phyloP scores from a whole-genome alignment of 2,329 filamentous ascomycete genomes.

The Beauveria medogensis region DNA sequence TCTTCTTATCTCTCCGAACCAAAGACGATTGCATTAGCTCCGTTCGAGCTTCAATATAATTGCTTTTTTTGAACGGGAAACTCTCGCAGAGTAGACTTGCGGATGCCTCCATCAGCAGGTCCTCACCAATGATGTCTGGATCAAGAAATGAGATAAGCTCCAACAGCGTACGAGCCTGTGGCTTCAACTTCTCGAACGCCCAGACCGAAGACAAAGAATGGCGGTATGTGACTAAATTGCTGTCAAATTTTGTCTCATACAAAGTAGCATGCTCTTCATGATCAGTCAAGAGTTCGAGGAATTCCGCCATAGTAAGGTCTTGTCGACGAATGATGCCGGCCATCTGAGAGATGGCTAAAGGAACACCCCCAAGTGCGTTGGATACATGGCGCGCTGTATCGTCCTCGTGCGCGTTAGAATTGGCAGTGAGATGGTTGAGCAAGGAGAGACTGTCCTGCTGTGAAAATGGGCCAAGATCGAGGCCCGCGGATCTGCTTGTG shows the following conservation, averaged over 20 bases:
- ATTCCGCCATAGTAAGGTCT: no score
- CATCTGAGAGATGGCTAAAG: conserved; percentile 11
- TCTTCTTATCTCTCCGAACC: conserved; percentile 6
- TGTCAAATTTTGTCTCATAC: conserved; percentile 4
- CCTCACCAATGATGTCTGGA: conserved; percentile 7
- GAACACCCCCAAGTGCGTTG: conserved; percentile 5
- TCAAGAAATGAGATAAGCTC: conserved; percentile 9
- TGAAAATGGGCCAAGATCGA: conserved; percentile 2
- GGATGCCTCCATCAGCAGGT: background rate
- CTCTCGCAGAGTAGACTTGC: background rate
- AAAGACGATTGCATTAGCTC: conserved; percentile 8
- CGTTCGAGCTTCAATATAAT: conserved; percentile 2
- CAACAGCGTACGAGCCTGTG: background rate
- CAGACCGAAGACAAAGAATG: background rate
- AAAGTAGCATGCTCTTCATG: no score
- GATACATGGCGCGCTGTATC: background rate
- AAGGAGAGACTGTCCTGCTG: background rate
- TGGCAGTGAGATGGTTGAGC: background rate
- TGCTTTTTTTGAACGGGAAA: background rate
- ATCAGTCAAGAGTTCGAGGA: no score
- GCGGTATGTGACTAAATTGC: background rate
- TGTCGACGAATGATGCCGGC: conserved; percentile 9
- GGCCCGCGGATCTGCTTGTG: background rate
- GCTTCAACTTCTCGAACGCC: conserved; percentile 8
- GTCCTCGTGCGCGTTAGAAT: background rate